Evolutionary conservation across 176 grass and related monocot genomes (phyloP).

Genomic region (Raddia distichophylla): DNA sequence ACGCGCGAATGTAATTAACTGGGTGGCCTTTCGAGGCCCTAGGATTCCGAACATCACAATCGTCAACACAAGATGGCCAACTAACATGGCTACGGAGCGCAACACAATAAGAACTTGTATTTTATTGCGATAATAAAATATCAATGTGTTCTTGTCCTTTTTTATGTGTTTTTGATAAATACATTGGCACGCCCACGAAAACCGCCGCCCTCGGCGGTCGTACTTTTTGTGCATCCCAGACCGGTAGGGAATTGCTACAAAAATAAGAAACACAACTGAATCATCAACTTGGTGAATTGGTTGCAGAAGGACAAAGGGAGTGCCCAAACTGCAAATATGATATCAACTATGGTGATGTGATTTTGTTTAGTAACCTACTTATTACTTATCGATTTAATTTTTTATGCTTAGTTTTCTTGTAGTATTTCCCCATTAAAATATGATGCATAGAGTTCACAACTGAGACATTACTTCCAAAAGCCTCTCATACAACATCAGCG

Average conservation of each 20-base stretch:
- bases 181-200: no score
- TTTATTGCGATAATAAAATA: no score
- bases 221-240: background rate
- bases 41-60: no score
- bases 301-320: constrained; percentile 45
- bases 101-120: no score
- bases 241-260: constrained; percentile 48
- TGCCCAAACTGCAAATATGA: constrained; percentile 61
- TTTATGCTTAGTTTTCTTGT: background rate
- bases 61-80: no score
- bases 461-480: background rate
- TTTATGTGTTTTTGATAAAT: no score
- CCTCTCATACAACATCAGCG: background rate
- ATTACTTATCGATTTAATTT: background rate
- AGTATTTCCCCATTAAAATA: background rate
- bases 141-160: no score
- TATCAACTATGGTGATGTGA: constrained; percentile 74
- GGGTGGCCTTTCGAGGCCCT: no score
- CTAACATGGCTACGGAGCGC: no score
- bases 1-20: no score
- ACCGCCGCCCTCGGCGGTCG: no score
- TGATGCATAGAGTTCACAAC: background rate
- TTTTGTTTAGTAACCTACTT: background rate
- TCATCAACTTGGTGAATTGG: constrained; percentile 47
- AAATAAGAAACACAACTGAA: constrained; percentile 51